Base-by-base conservation (phyloP, 2,329 filamentous ascomycete species). In the Aureobasidium leucospermi region DNA sequence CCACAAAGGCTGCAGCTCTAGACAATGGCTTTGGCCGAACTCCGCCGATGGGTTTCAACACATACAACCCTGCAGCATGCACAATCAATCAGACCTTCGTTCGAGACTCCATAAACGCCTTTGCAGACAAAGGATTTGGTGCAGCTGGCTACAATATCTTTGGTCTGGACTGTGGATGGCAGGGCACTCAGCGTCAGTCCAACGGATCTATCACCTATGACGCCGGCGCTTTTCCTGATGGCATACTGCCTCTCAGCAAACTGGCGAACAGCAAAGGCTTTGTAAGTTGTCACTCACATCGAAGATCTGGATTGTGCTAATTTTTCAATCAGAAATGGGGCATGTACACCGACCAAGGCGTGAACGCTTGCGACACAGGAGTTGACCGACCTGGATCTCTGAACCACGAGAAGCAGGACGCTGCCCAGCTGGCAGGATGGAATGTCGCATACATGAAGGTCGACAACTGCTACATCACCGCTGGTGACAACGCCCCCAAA, bases 101-200 rank as follows among this genome's bases (percentile, higher is more conserved):
- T 2, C 46, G 62, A 10, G 59, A 32, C 23, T 65, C 64, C 0
- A 67, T 68, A 49, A 60, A 62, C 32, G 59, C 63, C 11, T 62
- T 68, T n/a, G 39, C 52, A 32, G 52, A 53, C 23, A 62, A 60
- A 23, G 61, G 58, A 4, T 56, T 62, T 28, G 49, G 19, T 3
- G 16, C 47, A 16, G 69, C 80, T 0, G 83, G 84, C 6, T 86
- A 86, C 65, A 75, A 71, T 1, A 78, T 79, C 59, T 78, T 85
- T 34, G 82, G 80, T 0, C 76, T 78, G 0, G 84, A 86, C 64
- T 85, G 82, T 58, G 83, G 84, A 0, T 86, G 83, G 84, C 76
- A 70, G 5, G 52, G 58, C 32, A 67, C 73, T 4, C 61, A 68
- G 2, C 68, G 74, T 56, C 62, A 79, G 39, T 66, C 70, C 0